Conservation (phyloP, 2,329 filamentous ascomycete species). For the Phialocephala sp. region DNA sequence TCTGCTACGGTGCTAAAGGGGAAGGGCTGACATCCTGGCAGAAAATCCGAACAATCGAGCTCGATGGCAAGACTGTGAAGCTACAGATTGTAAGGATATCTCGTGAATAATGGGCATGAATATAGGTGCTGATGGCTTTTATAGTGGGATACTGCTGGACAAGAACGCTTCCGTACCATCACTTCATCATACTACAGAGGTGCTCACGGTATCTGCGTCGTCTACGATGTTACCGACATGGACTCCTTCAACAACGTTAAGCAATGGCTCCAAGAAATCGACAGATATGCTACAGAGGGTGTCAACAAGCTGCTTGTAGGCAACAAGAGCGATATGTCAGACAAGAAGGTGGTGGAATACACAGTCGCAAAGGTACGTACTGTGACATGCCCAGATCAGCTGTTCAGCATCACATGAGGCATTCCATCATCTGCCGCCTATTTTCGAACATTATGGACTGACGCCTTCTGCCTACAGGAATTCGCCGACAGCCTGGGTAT, state of each 20-base stretch:
- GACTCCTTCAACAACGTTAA: slow-evolving; percentile 99
- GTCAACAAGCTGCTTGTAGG: slow-evolving; percentile 99
- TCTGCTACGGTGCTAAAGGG: slow-evolving; percentile 8
- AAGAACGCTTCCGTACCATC: slow-evolving; percentile 99
- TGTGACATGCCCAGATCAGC: slow-evolving; percentile 37
- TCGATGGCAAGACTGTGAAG: slow-evolving; percentile 99
- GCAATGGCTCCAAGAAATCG: slow-evolving; percentile 99
- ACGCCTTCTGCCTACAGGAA: slow-evolving; percentile 64
- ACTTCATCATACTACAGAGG: slow-evolving; percentile 99
- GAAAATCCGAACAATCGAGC: slow-evolving; percentile 99
- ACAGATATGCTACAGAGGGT: slow-evolving; percentile 97
- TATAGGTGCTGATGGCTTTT: slow-evolving; percentile 42
- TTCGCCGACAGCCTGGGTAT: slow-evolving; percentile 99
- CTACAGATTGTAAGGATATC: slow-evolving; percentile 85
- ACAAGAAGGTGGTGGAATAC: slow-evolving; percentile 99
- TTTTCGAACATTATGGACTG: slow-evolving; percentile 24
- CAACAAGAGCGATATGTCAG: slow-evolving; percentile 99
- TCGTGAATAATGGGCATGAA: neutral
- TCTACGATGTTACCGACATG: slow-evolving; percentile 99
- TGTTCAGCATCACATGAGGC: slow-evolving; percentile 31
- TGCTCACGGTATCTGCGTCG: slow-evolving; percentile 98
- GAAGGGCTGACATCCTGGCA: slow-evolving; percentile 50
- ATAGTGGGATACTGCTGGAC: slow-evolving; percentile 98
- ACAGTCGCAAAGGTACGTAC: slow-evolving; percentile 91
- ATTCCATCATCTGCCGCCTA: slow-evolving; percentile 19